Base-by-base conservation (phyloP, 192 early-diverging fungal species). In the Lobosporangium transversale region DNA sequence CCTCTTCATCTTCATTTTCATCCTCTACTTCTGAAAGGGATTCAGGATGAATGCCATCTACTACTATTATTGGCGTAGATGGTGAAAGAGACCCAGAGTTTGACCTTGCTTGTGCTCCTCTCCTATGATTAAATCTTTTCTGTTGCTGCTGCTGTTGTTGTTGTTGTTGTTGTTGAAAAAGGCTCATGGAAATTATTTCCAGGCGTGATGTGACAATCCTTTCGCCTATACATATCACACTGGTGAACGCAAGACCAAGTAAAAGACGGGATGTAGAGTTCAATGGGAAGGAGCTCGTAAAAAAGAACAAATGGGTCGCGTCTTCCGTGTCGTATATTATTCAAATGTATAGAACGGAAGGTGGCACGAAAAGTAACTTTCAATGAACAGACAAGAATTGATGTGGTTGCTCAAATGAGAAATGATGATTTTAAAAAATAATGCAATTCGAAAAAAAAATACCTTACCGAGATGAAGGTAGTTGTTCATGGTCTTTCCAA, bases 381-480 rank as follows among this genome's bases (percentile, higher is more conserved):
- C 10, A 42, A 17, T 9, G 17, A 42, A 42, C 17, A 42, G 10
- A 42, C 17, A 17, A 12, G 10, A 42, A 42, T 42, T 17, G 40
- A 42, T 42, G 17, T 17, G 9, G 40, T 42, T 42, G 40, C 40
- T 12, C 40, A 42, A 42, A 42, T 17, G 1, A 32, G 31, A 15
- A 35, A 15, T 10, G 21, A 23, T 23, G 43, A 21, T 31, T 59
- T 23, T 24, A 23, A 11, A 11, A 21, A 12, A 58, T 58, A 40
- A 12, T n/a, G 35, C 42, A 27, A 23, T 23, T 7, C 37, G 7
- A 7, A 40, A 14, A 45, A 20, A 23, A 1, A 30, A n/a, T 12
- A 15, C n/a, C 20, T 55, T 55, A 55, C 62, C 62, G 29, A 65
- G 37, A 50, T 55, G 62, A 17, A 65, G 43, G 52, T 65, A 65